Percentiles rank a stretch among this genome's conserved stretches.
Conservation (phyloP, 164 flowering plant species). For the Stephania japonica region DNA sequence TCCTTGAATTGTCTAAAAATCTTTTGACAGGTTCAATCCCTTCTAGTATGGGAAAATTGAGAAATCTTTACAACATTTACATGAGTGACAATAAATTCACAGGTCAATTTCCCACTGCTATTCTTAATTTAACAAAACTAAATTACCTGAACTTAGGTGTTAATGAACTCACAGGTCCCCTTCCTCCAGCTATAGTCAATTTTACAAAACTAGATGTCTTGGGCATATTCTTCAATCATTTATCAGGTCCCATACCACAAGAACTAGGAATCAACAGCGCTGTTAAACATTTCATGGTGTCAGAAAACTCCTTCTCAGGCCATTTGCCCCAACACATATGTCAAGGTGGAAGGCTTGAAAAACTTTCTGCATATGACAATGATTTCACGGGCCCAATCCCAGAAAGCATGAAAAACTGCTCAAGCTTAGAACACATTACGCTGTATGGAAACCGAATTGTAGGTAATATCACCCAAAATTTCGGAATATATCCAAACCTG, state of each 20-base stretch:
- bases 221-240: background rate
- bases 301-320: background rate
- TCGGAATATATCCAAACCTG: constrained; percentile 1
- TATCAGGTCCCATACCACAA: constrained; percentile 2
- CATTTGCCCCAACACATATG: constrained; percentile 6
- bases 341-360: background rate
- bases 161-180: constrained; percentile 3
- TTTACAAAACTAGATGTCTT: background rate
- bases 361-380: background rate
- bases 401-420: constrained; percentile 1
- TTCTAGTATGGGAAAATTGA: background rate
- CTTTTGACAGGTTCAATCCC: constrained; percentile 4
- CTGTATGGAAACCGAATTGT: background rate
- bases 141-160: background rate
- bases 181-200: background rate
- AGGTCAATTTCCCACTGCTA: background rate
- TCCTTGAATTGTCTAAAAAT: background rate
- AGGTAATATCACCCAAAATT: background rate
- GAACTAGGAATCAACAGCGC: background rate
- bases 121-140: background rate
- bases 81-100: background rate
- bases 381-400: constrained; percentile 11
- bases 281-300: background rate
- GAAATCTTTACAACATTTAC: background rate
- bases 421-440: background rate